phyloP scores from a whole-genome alignment of 495 filamentous ascomycete genomes.

The Cercophora sp. region DNA sequence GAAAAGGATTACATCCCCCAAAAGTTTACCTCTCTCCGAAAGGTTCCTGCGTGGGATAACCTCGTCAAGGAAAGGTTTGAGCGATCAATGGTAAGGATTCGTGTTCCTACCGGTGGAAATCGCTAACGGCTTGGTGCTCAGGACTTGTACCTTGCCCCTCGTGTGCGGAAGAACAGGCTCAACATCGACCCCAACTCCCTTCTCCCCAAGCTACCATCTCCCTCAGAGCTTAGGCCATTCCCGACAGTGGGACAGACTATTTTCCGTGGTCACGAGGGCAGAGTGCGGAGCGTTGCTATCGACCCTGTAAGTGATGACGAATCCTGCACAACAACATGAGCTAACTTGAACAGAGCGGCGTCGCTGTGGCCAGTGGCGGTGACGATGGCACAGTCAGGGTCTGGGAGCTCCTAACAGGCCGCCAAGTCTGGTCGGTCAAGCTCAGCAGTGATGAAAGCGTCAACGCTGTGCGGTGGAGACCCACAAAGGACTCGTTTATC shows the following conservation, averaged over 20 bases:
- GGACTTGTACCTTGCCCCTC: slow-evolving; percentile 90
- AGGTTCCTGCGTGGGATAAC: slow-evolving; percentile 86
- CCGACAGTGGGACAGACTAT: slow-evolving; percentile 80
- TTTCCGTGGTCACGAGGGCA: slow-evolving; percentile 83
- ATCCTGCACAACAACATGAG: slow-evolving; percentile 59
- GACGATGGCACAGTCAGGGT: slow-evolving; percentile 91
- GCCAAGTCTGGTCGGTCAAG: slow-evolving; percentile 80
- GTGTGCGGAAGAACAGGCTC: slow-evolving; percentile 86
- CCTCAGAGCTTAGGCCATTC: slow-evolving; percentile 89
- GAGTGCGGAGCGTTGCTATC: slow-evolving; percentile 76
- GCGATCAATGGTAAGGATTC: slow-evolving; percentile 67
- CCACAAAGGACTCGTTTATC: slow-evolving; percentile 72
- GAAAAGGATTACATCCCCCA: slow-evolving; percentile 84
- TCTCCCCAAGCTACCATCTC: slow-evolving; percentile 90
- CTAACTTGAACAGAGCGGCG: slow-evolving; percentile 35
- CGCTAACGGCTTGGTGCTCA: too few relatives aligned
- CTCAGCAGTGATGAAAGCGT: slow-evolving; percentile 78
- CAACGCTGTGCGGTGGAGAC: slow-evolving; percentile 86
- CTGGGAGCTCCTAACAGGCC: slow-evolving; percentile 84
- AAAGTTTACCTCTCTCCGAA: slow-evolving; percentile 75
- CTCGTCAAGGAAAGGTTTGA: slow-evolving; percentile 96
- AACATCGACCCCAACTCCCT: slow-evolving; percentile 95
- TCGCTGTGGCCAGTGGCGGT: slow-evolving; percentile 69
- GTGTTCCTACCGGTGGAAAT: too few relatives aligned
- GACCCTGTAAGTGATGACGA: slow-evolving; percentile 24